Base-by-base conservation (phyloP, 2,329 filamentous ascomycete species). In the Chrysoporthe puriensis region DNA sequence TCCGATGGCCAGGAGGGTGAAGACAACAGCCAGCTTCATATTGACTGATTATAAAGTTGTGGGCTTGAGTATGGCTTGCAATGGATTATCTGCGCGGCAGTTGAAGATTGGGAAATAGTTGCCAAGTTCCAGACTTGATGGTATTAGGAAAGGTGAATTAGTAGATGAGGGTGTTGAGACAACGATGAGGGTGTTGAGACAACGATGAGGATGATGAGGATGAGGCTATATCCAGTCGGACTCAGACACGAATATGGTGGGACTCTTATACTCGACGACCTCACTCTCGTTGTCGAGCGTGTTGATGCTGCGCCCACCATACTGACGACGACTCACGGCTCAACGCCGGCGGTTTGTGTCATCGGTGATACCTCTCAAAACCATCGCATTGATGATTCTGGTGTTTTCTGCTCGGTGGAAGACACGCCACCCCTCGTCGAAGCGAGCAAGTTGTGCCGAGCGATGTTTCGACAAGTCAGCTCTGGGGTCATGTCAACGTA, bases 71-170 rank as follows among this genome's bases (percentile, higher is more conserved):
- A 44, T 32, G 32, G 40, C 4, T 43, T 34, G 16, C 11, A 26
- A 40, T 46, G n/a, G 13, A 54, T 42, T 21, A 21, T 54, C 61
- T 63, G 44, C 34, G 3, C 32, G 36, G 46, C 44, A 63, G 61
- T 54, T 52, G 59, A 34, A 21, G 26, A 48, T 18, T 32, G 11
- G 21, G 18, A 18, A 46, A 16, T 7, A 34, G 43, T 40, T 16
- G 21, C 13, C 46, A 52, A 63, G 61, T 63, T 40, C 61, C 61
- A 63, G 61, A 63, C 61, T 63, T 50, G 61, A n/a, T 50, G 4
- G 11, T 50, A 54, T 40, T 40, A 63, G 26, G n/a, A 54, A 8
- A 18, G n/a, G 16, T 11, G 48, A 11, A 63, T 52, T 21, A 50
- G 26, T 50, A 36, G 43, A n/a, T 13, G 32, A 52, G 3, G 46